Evolutionary conservation across 163 green algal genomes (phyloP), one percentile per base, ranked within the genome.

Genomic region (Scenedesmus sp.): DNA sequence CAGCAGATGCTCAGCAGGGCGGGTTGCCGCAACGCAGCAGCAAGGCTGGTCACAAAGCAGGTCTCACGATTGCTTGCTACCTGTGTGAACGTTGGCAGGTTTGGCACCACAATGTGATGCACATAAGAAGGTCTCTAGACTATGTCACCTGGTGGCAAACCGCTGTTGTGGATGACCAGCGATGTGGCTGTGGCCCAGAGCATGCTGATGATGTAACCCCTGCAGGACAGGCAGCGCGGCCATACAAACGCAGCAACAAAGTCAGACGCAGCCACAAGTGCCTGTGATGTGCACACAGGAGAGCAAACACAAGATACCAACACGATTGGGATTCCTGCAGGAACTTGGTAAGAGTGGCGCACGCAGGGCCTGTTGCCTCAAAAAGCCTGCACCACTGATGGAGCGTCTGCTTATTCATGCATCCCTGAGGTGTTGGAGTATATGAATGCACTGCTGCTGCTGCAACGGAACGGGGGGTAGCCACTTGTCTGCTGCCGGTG

Each of bases 131-230:
- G n/a, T n/a, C n/a, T n/a, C n/a, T n/a, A n/a, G 10, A 15, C 59
- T 72, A 24, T 72, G 10, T 72, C 59, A 76, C 65, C 5, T 76
- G 78, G 78, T 33, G 85, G 89, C 72, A 92, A 76, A 12, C 89
- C 89, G 6, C 65, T 87, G 89, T 92, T 92, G 82, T 92, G 83
- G 72, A 92, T 87, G 33, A 92, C 12, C 20, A 92, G 42, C 0
- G 72, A 83, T 18, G 89, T 92, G 33, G 68, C 89, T 35, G 83
- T 92, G 6, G 90, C 90, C 90, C 90, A 93, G 4, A 93, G 56
- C 78, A 93, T 93, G 70, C 24, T 68, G 42, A 85, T 59, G 84
- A 93, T 88, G 79, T 93, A 93, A 26, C 30, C 84, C 33, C 90
- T 70, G 86, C 37, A 76, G 65, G 65, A 76, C 65, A 18, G 15